Evolutionary conservation across 306 rosid species (phyloP).

Genomic region (Arachis stenosperma): DNA sequence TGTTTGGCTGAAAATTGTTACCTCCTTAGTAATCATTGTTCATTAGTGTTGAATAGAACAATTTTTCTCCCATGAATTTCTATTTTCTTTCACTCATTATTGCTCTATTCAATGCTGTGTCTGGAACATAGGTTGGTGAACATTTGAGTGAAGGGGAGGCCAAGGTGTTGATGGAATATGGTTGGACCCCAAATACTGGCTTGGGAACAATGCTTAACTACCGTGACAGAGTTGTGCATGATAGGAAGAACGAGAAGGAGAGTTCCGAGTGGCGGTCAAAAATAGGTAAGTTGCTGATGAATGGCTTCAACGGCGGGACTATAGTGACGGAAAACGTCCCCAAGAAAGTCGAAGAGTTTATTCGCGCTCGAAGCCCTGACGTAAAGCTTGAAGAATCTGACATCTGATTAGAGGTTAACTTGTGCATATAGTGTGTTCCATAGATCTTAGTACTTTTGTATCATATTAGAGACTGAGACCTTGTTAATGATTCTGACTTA

Average conservation of each 20-base stretch:
- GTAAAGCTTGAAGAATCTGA: conserved; percentile 49
- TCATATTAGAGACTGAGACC: neutral
- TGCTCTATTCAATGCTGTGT: conserved; percentile 26
- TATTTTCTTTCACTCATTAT: neutral
- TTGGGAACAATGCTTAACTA: conserved; percentile 92
- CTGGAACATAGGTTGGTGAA: conserved; percentile 48
- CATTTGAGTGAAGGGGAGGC: conserved; percentile 80
- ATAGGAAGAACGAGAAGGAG: conserved; percentile 60
- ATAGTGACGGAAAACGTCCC: conserved; percentile 49
- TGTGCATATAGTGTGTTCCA: conserved; percentile 31
- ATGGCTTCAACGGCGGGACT: conserved; percentile 74
- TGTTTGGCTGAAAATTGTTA: too few species aligned
- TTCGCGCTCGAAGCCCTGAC: conserved; percentile 43
- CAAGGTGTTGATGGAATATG: conserved; percentile 66
- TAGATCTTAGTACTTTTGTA: conserved; percentile 8
- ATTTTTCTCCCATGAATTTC: too few species aligned
- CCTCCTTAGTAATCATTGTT: too few species aligned
- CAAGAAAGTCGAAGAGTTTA: conserved; percentile 48
- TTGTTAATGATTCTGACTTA: too few species aligned
- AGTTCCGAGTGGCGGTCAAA: conserved; percentile 81
- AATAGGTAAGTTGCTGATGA: conserved; percentile 73
- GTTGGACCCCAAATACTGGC: conserved; percentile 83
- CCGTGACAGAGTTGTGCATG: conserved; percentile 83
- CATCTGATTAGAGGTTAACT: conserved; percentile 40
- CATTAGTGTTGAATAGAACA: too few species aligned